A percentile compares a stretch with the other conserved stretches of the same genome.
phyloP scores from a whole-genome alignment of 345 rosid species.

The Physaria fendleri region DNA sequence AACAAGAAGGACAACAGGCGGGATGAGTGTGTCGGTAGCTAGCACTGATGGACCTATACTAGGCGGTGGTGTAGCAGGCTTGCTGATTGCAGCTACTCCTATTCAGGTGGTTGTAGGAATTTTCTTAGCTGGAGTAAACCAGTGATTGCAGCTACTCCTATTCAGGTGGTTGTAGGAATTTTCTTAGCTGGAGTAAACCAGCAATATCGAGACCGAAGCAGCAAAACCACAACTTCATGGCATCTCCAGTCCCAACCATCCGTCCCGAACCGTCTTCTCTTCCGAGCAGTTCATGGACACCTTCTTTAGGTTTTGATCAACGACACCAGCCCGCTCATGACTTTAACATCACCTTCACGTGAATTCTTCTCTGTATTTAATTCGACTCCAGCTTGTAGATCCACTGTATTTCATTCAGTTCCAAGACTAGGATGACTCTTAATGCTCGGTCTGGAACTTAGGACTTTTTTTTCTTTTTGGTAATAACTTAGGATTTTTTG shows the following conservation, averaged over 20 bases:
- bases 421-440: not conserved
- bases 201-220: constrained; percentile 56
- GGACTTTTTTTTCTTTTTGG: too few relatives aligned
- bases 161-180: constrained; percentile 87
- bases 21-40: constrained; percentile 87
- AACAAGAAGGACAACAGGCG: constrained; percentile 77
- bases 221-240: constrained; percentile 36
- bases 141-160: constrained; percentile 83
- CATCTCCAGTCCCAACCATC: constrained; percentile 30
- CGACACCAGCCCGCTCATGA: constrained; percentile 25
- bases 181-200: constrained; percentile 60
- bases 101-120: constrained; percentile 91
- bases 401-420: not conserved
- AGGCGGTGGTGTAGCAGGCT: constrained; percentile 92
- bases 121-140: constrained; percentile 58
- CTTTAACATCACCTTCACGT: constrained; percentile 19
- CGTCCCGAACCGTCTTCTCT: constrained; percentile 2
- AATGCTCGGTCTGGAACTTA: too few relatives aligned
- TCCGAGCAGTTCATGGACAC: constrained; percentile 8
- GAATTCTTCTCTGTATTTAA: too few relatives aligned
- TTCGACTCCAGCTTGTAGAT: not conserved
- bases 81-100: constrained; percentile 80
- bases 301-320: constrained; percentile 9
- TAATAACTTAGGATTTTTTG: too few relatives aligned
- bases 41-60: constrained; percentile 94